phyloP scores from a whole-genome alignment of 1,284 basidiomycete species.

The Microbotryum saponariae region DNA sequence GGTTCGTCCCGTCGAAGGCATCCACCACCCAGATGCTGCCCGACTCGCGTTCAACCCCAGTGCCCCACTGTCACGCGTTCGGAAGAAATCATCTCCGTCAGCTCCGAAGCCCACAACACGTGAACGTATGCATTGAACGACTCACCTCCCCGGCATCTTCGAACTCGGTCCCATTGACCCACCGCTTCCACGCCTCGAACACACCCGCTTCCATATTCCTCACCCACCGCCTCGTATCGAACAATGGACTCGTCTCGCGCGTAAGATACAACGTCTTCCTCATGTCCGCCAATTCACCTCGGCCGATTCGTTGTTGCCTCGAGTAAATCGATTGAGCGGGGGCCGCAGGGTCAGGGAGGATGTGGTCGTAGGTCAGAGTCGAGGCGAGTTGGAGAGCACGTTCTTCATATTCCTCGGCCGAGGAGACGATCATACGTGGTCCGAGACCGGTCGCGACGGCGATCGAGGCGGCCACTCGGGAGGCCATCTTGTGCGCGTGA shows the following conservation, averaged over 20 bases:
- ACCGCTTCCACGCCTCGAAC: slow-evolving; percentile 52
- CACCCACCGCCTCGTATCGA: slow-evolving; percentile 54
- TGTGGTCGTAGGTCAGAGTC: slow-evolving; percentile 41
- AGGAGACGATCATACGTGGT: slow-evolving; percentile 50
- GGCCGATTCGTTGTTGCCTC: slow-evolving; percentile 7
- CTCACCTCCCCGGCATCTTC: slow-evolving; percentile 42
- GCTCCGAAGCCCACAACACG: too few species aligned
- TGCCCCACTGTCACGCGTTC: slow-evolving; percentile 33
- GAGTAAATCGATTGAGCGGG: slow-evolving; percentile 26
- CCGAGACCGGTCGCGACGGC: slow-evolving; percentile 54
- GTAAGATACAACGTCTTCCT: slow-evolving; percentile 49
- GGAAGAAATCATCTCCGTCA: background rate
- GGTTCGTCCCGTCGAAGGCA: slow-evolving; percentile 10
- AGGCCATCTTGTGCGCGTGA: slow-evolving; percentile 55
- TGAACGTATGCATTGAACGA: background rate
- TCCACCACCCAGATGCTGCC: slow-evolving; percentile 47
- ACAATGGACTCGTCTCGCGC: slow-evolving; percentile 49
- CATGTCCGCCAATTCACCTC: slow-evolving; percentile 46
- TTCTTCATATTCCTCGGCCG: slow-evolving; percentile 50
- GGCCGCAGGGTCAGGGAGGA: slow-evolving; percentile 30
- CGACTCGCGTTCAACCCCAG: slow-evolving; percentile 40
- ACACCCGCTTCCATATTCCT: slow-evolving; percentile 49
- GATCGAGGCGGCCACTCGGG: slow-evolving; percentile 55
- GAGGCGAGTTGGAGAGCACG: slow-evolving; percentile 50
- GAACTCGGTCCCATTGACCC: slow-evolving; percentile 50